These are phyloP conservation scores for Xylaria nigripes DNA, from an alignment of 495 filamentous ascomycete genomes.

Conservation along the genomic window DNA sequence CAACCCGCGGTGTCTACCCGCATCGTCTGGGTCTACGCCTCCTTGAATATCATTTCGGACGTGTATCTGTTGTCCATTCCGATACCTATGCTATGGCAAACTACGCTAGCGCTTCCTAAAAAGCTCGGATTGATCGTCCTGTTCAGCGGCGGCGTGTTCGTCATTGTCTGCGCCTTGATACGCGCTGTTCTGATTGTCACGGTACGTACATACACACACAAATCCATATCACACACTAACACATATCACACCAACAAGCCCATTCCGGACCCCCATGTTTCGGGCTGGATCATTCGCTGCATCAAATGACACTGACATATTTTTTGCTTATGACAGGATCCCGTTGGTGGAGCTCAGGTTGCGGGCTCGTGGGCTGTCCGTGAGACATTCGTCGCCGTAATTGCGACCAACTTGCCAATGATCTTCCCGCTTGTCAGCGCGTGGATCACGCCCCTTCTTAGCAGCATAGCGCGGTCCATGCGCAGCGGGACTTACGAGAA, in stretches of 20 bases:
- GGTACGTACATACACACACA: slow-evolving; percentile 29
- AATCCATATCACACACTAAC: no score
- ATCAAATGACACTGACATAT: not conserved
- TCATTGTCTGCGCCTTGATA: slow-evolving; percentile 43
- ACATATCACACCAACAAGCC: not conserved
- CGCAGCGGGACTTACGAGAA: slow-evolving; percentile 2
- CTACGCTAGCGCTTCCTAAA: slow-evolving; percentile 35
- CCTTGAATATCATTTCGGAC: slow-evolving; percentile 39
- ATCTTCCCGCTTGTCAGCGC: slow-evolving; percentile 42
- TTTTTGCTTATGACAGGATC: slow-evolving; percentile 26
- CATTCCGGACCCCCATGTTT: not conserved
- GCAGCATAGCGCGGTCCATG: not conserved
- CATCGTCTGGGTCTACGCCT: slow-evolving; percentile 37
- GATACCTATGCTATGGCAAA: slow-evolving; percentile 45
- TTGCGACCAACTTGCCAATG: slow-evolving; percentile 48
- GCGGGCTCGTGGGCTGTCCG: slow-evolving; percentile 45
- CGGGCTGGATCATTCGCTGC: not conserved
- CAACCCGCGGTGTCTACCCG: slow-evolving; percentile 39
- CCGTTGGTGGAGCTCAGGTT: slow-evolving; percentile 38
- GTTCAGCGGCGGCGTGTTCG: slow-evolving; percentile 41
- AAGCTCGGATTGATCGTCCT: slow-evolving; percentile 40
- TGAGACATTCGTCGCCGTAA: slow-evolving; percentile 44
- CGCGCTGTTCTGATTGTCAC: slow-evolving; percentile 41
- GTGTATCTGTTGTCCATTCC: slow-evolving; percentile 44
- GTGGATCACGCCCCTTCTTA: slow-evolving; percentile 27